A percentile compares a stretch with the other conserved stretches of the same genome.
Conservation (phyloP, 1,284 basidiomycete species). For the Cyathus olla region DNA sequence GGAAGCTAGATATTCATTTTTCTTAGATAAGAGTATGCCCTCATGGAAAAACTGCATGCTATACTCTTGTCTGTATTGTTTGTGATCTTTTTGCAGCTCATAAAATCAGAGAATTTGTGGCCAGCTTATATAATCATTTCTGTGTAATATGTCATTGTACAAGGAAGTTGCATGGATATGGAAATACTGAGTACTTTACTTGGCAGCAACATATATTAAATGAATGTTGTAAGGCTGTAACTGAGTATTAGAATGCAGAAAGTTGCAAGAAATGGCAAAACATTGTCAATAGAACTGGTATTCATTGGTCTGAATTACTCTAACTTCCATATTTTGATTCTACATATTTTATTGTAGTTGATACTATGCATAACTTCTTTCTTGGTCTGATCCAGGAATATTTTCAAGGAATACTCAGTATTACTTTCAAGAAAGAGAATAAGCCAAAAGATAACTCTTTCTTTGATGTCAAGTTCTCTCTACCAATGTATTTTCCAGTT, state of each 20-base stretch:
- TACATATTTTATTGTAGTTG: conserved; percentile 32
- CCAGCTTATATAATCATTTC: conserved; percentile 16
- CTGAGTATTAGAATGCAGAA: conserved; percentile 22
- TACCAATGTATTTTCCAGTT: no score
- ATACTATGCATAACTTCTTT: conserved; percentile 50
- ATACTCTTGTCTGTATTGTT: conserved; percentile 33
- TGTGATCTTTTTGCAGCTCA: conserved; percentile 35
- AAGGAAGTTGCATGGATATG: conserved; percentile 14
- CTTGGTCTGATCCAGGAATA: conserved; percentile 41
- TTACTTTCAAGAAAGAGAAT: conserved; percentile 17
- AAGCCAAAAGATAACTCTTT: conserved; percentile 6
- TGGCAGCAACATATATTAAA: conserved; percentile 24
- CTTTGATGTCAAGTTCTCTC: no score
- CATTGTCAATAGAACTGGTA: conserved; percentile 28
- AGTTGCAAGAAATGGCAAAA: conserved; percentile 10
- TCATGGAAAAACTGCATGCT: conserved; percentile 20
- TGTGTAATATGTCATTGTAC: conserved; percentile 31
- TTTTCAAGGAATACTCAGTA: conserved; percentile 27
- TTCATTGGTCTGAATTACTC: conserved; percentile 48
- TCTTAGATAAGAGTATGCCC: conserved; percentile 22
- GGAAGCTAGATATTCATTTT: conserved; percentile 37
- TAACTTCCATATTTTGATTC: conserved; percentile 51
- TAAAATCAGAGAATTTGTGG: conserved; percentile 29
- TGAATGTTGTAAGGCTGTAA: conserved; percentile 16
- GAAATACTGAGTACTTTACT: conserved; percentile 14